Conservation (phyloP, 768 basidiomycete genomes). For the Xanthoconium purpureum region DNA sequence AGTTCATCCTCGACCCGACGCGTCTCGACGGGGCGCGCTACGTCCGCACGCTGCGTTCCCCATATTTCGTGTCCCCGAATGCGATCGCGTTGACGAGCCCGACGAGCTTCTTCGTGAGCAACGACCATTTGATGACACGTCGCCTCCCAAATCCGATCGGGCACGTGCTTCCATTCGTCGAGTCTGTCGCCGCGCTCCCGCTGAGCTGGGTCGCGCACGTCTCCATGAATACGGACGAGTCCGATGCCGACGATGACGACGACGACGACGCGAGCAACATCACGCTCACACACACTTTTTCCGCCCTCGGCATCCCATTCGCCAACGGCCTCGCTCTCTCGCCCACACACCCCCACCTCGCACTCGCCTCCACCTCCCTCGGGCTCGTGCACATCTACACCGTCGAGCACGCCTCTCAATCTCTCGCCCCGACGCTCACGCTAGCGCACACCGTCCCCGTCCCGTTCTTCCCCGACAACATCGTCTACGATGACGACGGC, state of each 20-base stretch:
- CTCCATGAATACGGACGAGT: slow-evolving; percentile 25
- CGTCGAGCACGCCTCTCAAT: slow-evolving; percentile 39
- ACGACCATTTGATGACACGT: slow-evolving; percentile 69
- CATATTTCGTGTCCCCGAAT: slow-evolving; percentile 63
- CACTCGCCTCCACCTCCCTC: slow-evolving; percentile 53
- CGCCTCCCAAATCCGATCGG: slow-evolving; percentile 53
- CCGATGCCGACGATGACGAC: slow-evolving; percentile 18
- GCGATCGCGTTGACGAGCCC: slow-evolving; percentile 62
- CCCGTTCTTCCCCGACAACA: slow-evolving; percentile 64
- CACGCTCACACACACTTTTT: slow-evolving; percentile 36
- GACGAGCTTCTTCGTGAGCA: slow-evolving; percentile 66
- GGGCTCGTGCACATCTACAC: slow-evolving; percentile 50
- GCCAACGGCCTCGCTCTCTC: slow-evolving; percentile 69
- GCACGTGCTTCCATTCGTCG: slow-evolving; percentile 48
- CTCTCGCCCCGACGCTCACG: slow-evolving; percentile 31
- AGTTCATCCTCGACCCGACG: slow-evolving; percentile 54
- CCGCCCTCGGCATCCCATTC: slow-evolving; percentile 54
- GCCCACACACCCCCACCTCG: slow-evolving; percentile 46
- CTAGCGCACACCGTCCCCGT: slow-evolving; percentile 39
- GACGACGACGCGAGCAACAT: slow-evolving; percentile 22
- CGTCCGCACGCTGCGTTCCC: slow-evolving; percentile 58
- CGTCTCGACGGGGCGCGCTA: slow-evolving; percentile 44
- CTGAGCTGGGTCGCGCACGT: slow-evolving; percentile 60
- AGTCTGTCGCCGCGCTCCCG: slow-evolving; percentile 56
- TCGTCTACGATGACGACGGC: slow-evolving; percentile 48